Percentiles rank a stretch among this genome's conserved stretches.
phyloP scores from a whole-genome alignment of 192 early-diverging fungal species.

The Paraglomus occultum region DNA sequence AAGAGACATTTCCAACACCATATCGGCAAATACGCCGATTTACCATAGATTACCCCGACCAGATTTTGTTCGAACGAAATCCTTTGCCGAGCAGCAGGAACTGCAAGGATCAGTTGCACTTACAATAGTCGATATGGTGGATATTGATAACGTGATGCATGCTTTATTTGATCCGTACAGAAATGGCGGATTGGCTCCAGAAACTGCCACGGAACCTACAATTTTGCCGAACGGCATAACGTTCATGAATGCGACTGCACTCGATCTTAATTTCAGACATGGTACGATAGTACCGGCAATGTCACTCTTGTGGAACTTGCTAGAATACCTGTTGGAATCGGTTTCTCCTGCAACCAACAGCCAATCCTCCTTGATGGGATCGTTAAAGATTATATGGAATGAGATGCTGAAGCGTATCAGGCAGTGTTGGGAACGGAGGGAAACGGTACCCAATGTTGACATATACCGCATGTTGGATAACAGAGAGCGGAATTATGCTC shows the following conservation, averaged over 20 bases:
- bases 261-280: slow-evolving; percentile 45
- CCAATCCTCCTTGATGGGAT: slow-evolving; percentile 58
- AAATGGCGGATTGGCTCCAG: background rate
- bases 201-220: background rate
- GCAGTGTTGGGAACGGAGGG: slow-evolving; percentile 61
- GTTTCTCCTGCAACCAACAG: slow-evolving; percentile 43
- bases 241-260: slow-evolving; percentile 36
- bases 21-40: slow-evolving; percentile 29
- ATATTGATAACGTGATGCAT: slow-evolving; percentile 47
- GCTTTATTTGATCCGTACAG: slow-evolving; percentile 37
- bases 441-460: slow-evolving; percentile 53
- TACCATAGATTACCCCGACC: slow-evolving; percentile 11
- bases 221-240: slow-evolving; percentile 12
- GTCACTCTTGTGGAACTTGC: slow-evolving; percentile 55
- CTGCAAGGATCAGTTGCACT: slow-evolving; percentile 17
- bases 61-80: background rate
- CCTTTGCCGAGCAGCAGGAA: slow-evolving; percentile 34
- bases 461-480: slow-evolving; percentile 1
- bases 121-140: slow-evolving; percentile 41
- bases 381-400: slow-evolving; percentile 67
- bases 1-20: slow-evolving; percentile 34
- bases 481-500: background rate
- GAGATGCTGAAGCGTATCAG: slow-evolving; percentile 59
- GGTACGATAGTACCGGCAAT: slow-evolving; percentile 44
- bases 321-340: slow-evolving; percentile 44